Evolutionary conservation across 192 early-diverging fungal genomes (phyloP).

Genomic region (Rhizophagus sp.): DNA sequence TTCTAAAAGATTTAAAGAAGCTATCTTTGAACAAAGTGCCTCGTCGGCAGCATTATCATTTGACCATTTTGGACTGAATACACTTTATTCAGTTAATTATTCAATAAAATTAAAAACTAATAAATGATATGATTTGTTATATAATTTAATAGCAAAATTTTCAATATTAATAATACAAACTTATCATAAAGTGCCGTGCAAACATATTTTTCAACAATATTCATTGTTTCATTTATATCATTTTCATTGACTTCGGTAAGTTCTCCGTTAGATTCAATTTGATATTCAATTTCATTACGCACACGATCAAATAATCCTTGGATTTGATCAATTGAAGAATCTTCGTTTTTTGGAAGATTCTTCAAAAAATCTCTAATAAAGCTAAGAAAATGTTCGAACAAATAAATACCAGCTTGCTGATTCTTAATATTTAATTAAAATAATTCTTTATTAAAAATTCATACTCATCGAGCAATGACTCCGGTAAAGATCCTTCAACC

Average conservation of each 20-base stretch:
- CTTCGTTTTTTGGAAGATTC: not conserved
- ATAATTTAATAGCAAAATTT: not conserved
- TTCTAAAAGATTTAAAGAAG: conserved; percentile 60
- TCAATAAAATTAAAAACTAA: not conserved
- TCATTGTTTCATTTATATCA: conserved; percentile 31
- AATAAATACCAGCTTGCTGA: not conserved
- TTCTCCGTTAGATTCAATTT: not conserved
- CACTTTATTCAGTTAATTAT: conserved; percentile 14
- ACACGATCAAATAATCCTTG: conserved; percentile 14
- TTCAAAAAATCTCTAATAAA: conserved; percentile 11
- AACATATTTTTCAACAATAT: conserved; percentile 37
- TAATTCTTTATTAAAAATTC: not conserved
- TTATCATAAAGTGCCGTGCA: conserved; percentile 41
- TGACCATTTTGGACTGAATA: conserved; percentile 37
- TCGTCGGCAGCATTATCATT: conserved; percentile 60
- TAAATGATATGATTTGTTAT: not conserved
- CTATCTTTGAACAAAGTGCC: conserved; percentile 58
- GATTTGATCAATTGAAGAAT: conserved; percentile 8
- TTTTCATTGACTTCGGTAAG: not conserved
- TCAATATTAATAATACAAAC: conserved; percentile 27
- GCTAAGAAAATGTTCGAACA: not conserved
- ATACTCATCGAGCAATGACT: not conserved
- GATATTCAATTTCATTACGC: not conserved
- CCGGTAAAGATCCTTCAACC: conserved; percentile 1
- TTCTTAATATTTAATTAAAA: not conserved